Evolutionary conservation across 1,139 yeast genomes (phyloP).

Genomic region (Kluyveromyces marxianus): DNA sequence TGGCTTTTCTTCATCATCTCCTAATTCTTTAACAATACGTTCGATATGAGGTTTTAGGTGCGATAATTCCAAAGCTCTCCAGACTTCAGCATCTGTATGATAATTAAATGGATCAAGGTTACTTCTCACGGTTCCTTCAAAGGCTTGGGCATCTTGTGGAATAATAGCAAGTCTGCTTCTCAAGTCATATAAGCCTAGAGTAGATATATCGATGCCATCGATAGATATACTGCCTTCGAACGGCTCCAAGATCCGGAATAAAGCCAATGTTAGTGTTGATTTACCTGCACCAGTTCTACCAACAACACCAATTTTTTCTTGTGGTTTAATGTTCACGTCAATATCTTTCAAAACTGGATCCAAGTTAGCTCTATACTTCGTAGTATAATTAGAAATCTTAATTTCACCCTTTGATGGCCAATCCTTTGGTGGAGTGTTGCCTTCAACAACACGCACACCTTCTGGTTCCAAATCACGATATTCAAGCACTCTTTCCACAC

Average conservation of each 20-base stretch:
- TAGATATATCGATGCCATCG: conserved; percentile 41
- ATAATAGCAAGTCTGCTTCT: conserved; percentile 53
- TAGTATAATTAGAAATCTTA: conserved; percentile 50
- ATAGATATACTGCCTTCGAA: conserved; percentile 45
- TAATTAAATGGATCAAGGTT: conserved; percentile 54
- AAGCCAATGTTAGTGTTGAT: conserved; percentile 60
- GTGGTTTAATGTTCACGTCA: conserved; percentile 43
- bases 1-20: conserved; percentile 20
- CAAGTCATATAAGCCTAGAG: conserved; percentile 42
- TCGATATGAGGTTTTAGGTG: conserved; percentile 44
- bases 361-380: conserved; percentile 53
- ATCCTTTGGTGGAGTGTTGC: conserved; percentile 29
- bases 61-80: conserved; percentile 48
- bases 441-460: conserved; percentile 37
- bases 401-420: conserved; percentile 64
- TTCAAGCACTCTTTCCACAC: conserved; percentile 70
- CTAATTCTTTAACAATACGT: conserved; percentile 29
- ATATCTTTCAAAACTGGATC: conserved; percentile 53
- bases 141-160: conserved; percentile 64
- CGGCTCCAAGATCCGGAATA: conserved; percentile 70
- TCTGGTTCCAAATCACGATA: conserved; percentile 59
- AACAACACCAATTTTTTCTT: conserved; percentile 71
- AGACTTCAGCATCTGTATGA: conserved; percentile 45
- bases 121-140: conserved; percentile 53
- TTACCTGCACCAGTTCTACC: conserved; percentile 89